Base-by-base conservation (phyloP, 192 early-diverging fungal genomes). In the Umbelopsis sp. region DNA sequence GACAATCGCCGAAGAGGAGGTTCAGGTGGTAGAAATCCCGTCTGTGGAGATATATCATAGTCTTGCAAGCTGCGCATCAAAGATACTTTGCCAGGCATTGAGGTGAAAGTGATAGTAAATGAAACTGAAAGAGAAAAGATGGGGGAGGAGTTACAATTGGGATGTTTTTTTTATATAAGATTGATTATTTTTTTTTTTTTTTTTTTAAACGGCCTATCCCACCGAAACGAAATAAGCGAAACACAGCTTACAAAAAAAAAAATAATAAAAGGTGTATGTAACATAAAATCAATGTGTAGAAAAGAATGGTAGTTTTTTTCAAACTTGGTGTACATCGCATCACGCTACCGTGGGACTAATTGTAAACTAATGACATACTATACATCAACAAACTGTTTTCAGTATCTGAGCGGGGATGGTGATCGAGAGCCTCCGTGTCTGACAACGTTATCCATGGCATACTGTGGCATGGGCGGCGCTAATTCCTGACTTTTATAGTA, bases 1-100 rank as follows among this genome's bases (percentile, higher is more conserved):
- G 91, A 80, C 11, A 98, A 79, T 34, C 93, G 81, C 6, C 81
- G 78, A 68, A 96, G 77, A 44, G 96, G 96, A 41, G 90, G 89
- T 32, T 85, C 81, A 20, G 80, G 76, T 3, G 95, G 97, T 22
- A 98, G 81, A 80, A 98, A 98, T 5, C 97, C 97, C 26, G 90
- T 92, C 31, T 78, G 71, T 7, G 92, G 90, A 65, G 89, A 86
- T 69, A 98, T 91, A 68, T 93, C 95, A 81, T 94, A 94, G 71
- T 94, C 88, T 76, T 91, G 82, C 31, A 94, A 85, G 44, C 80
- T 53, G 26, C 71, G 78, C 59, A 87, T 81, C 32, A 72, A 76
- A 54, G 50, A 81, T 51, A 81, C 86, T 1, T 32, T 81, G 25
- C 75, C 77, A 24, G 88, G 89, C 10, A 95, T 95, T 83, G 65